Percentiles rank a stretch among this genome's conserved stretches.
Conservation (phyloP, 345 rosid genomes). For the Citrus cavaleriei region DNA sequence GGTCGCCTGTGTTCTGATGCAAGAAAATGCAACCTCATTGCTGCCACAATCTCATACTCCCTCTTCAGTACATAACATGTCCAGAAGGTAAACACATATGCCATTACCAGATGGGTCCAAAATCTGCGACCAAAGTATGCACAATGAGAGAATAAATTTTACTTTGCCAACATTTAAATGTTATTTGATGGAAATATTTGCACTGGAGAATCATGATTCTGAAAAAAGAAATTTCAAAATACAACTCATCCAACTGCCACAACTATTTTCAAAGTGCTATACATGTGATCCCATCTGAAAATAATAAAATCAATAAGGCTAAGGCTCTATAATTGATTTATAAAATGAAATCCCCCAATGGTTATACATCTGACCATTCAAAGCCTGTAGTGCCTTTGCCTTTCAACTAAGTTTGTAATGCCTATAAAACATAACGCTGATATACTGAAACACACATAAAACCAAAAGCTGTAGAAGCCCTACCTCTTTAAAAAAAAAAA, state of each 20-base stretch:
- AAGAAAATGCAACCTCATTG: conserved; percentile 86
- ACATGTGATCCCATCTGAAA: neutral
- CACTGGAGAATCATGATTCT: neutral
- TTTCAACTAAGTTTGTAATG: too few species aligned
- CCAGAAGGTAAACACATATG: conserved; percentile 89
- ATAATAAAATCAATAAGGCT: neutral
- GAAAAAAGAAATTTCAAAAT: neutral
- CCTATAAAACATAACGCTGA: neutral
- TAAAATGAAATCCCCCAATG: neutral
- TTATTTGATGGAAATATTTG: neutral
- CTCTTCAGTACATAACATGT: conserved; percentile 72
- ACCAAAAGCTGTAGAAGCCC: neutral
- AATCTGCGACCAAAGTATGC: conserved; percentile 45
- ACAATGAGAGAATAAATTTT: neutral
- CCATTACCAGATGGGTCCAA: conserved; percentile 90
- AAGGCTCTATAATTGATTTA: neutral
- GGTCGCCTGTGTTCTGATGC: conserved; percentile 75
- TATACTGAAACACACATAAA: neutral
- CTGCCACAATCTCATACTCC: conserved; percentile 72
- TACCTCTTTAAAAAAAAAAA: neutral
- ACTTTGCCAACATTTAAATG: neutral
- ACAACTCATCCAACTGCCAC: neutral
- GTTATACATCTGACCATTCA: neutral
- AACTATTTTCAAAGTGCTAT: neutral
- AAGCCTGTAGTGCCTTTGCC: neutral